Evolutionary conservation across 2,329 filamentous ascomycete genomes (phyloP).

Genomic region (Ceratocystis ficicola): DNA sequence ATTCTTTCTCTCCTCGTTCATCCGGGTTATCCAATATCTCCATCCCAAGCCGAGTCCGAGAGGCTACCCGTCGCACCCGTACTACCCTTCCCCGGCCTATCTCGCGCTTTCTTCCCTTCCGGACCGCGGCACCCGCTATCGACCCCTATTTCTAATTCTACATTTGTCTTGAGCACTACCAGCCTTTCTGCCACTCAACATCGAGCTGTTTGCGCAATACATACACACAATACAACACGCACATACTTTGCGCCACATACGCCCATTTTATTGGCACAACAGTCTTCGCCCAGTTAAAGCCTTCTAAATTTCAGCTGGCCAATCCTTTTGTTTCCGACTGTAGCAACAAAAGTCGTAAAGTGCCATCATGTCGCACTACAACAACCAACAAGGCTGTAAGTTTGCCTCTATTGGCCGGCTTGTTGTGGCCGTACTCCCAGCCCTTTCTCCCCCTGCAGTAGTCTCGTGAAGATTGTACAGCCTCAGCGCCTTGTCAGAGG

Average conservation of each 20-base stretch:
- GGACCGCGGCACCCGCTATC: not conserved
- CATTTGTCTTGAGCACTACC: not conserved
- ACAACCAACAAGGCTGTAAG: constrained; percentile 21
- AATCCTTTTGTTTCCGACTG: not conserved
- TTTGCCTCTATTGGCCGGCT: constrained; percentile 1
- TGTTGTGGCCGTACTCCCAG: not conserved
- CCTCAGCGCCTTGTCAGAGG: not conserved
- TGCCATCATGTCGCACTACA: constrained; percentile 20
- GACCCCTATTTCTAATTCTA: not conserved
- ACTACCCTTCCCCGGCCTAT: not conserved
- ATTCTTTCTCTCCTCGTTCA: not conserved
- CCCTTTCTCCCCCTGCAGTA: not conserved
- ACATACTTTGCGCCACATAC: not conserved
- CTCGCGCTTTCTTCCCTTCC: not conserved
- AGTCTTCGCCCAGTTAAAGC: not conserved
- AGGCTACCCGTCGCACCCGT: not conserved
- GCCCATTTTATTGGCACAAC: not conserved
- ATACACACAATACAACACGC: not conserved
- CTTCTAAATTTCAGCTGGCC: not conserved
- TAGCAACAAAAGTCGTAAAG: not conserved
- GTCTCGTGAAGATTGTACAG: not conserved
- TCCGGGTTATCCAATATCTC: not conserved
- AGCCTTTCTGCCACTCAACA: not conserved
- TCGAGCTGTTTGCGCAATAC: no score
- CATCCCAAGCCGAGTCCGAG: not conserved